Percentiles rank a stretch among this genome's conserved stretches.
phyloP scores from a whole-genome alignment of 2,329 filamentous ascomycete genomes.

The Penicillium sp. region DNA sequence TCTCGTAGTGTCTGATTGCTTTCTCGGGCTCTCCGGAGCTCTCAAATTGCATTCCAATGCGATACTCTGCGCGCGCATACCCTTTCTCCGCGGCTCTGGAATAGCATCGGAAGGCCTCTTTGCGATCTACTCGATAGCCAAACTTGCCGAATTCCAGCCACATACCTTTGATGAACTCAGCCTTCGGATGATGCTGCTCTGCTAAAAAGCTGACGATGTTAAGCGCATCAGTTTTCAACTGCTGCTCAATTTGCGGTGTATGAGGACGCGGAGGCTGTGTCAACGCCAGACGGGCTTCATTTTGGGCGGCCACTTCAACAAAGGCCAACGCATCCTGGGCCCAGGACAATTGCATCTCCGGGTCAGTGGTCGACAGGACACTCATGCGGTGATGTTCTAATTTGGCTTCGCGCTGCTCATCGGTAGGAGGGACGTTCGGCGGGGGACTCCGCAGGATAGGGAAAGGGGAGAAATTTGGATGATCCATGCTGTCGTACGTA shows the following conservation, averaged over 20 bases:
- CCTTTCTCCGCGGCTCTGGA: conserved; percentile 79
- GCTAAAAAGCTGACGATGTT: conserved; percentile 89
- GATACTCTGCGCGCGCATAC: conserved; percentile 86
- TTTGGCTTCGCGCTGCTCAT: conserved; percentile 89
- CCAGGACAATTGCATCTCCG: conserved; percentile 95
- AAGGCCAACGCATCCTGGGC: conserved; percentile 87
- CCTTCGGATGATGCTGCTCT: conserved; percentile 87
- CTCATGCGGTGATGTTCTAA: conserved; percentile 78
- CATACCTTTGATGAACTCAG: conserved; percentile 90
- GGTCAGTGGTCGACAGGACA: conserved; percentile 89
- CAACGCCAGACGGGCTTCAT: conserved; percentile 65
- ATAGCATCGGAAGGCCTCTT: conserved; percentile 88
- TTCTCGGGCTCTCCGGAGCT: conserved; percentile 89
- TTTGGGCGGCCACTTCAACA: conserved; percentile 78
- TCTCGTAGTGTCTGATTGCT: conserved; percentile 85
- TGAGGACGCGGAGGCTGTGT: conserved; percentile 62
- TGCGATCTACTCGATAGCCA: conserved; percentile 84
- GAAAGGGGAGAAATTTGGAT: conserved; percentile 86
- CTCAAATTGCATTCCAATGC: conserved; percentile 98
- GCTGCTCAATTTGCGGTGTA: conserved; percentile 85
- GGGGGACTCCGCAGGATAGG: conserved; percentile 75
- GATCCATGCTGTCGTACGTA: conserved; percentile 50
- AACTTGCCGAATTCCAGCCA: conserved; percentile 99
- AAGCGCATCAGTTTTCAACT: conserved; percentile 81
- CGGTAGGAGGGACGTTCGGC: conserved; percentile 85